Evolutionary conservation across 176 grass and related monocot species (phyloP).

Genomic region (Zoysia japonica): DNA sequence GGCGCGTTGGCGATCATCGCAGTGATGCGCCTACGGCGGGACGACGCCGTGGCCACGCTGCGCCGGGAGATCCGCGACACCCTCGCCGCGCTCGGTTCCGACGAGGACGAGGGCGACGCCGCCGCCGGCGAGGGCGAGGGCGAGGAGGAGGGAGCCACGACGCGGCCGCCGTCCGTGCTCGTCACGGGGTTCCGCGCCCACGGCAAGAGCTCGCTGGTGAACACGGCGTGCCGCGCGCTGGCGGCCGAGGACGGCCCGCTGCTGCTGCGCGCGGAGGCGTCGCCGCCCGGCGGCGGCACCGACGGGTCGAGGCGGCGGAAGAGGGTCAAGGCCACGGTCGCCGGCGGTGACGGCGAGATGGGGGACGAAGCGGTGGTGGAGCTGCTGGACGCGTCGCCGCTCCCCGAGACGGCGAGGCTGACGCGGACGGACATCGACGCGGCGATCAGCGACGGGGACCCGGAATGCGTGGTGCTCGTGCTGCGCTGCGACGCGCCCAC

Average conservation of each 20-base stretch:
- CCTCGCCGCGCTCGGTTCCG: constrained; percentile 27
- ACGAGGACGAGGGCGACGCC: constrained; percentile 4
- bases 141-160: neutral
- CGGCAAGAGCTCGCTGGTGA: constrained; percentile 89
- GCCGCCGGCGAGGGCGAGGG: neutral
- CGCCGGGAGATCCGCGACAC: constrained; percentile 46
- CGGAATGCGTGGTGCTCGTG: constrained; percentile 81
- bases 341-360: constrained; percentile 34
- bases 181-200: constrained; percentile 66
- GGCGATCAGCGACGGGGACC: constrained; percentile 26
- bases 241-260: constrained; percentile 72
- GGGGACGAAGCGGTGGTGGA: constrained; percentile 46
- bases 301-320: constrained; percentile 34
- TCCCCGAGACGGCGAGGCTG: constrained; percentile 50
- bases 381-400: constrained; percentile 62
- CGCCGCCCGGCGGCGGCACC: constrained; percentile 57
- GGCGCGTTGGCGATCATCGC: constrained; percentile 54
- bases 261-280: constrained; percentile 75
- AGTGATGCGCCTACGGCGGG: constrained; percentile 40
- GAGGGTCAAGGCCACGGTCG: constrained; percentile 53
- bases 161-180: constrained; percentile 52
- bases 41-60: constrained; percentile 53
- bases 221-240: constrained; percentile 89
- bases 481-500: constrained; percentile 60
- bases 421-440: constrained; percentile 43